These are phyloP conservation scores for Macrolepiota fuliginosa DNA, from an alignment of 768 basidiomycete genomes.

Conservation along the genomic window DNA sequence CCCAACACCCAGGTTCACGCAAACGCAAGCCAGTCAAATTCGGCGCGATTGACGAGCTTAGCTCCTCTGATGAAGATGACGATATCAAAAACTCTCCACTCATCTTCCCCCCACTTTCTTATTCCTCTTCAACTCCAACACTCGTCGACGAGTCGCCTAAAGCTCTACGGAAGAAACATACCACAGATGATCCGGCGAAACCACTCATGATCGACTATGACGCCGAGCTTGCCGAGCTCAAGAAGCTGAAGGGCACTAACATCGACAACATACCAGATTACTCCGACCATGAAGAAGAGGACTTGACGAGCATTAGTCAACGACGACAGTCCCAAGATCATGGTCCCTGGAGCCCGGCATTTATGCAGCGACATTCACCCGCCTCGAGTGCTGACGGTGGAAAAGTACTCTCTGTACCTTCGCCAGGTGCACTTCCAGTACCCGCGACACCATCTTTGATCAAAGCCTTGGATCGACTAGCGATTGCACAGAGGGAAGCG, in stretches of 20 bases:
- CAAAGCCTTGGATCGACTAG: conserved; percentile 58
- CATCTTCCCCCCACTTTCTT: conserved; percentile 13
- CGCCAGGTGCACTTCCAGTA: conserved; percentile 35
- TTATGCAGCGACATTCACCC: conserved; percentile 39
- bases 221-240: conserved; percentile 39
- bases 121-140: conserved; percentile 27
- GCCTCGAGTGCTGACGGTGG: conserved; percentile 10
- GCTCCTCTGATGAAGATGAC: conserved; percentile 17
- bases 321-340: conserved; percentile 7
- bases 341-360: conserved; percentile 48
- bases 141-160: conserved; percentile 22
- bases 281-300: conserved; percentile 47
- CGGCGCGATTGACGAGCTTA: conserved; percentile 20
- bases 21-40: conserved; percentile 33
- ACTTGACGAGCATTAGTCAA: conserved; percentile 3
- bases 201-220: conserved; percentile 31
- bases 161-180: not conserved
- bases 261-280: conserved; percentile 21
- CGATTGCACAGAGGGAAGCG: conserved; percentile 53
- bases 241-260: conserved; percentile 20
- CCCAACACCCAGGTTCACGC: conserved; percentile 6
- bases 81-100: conserved; percentile 9
- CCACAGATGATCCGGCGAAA: conserved; percentile 10
- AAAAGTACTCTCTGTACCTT: not conserved
- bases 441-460: conserved; percentile 67